Evolutionary conservation across 2,329 filamentous ascomycete genomes (phyloP).

Genomic region (Rugonectria rugulosa): DNA sequence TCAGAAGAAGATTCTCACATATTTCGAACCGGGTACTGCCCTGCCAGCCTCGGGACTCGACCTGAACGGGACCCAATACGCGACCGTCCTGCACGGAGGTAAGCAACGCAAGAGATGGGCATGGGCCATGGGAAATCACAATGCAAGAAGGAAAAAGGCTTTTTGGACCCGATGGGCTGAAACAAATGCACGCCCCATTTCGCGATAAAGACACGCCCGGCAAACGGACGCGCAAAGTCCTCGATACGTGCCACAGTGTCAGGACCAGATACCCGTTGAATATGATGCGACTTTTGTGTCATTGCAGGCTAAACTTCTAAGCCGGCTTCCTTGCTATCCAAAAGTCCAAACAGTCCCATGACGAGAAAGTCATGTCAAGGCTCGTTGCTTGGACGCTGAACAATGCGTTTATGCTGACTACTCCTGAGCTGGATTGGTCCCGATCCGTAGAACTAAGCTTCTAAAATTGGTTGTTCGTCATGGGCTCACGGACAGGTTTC

Average conservation of each 20-base stretch:
- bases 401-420: neutral
- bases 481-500: constrained; percentile 26
- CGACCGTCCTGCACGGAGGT: constrained; percentile 11
- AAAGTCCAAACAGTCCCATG: constrained; percentile 22
- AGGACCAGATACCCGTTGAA: constrained; percentile 28
- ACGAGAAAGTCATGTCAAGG: constrained; percentile 13
- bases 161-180: constrained; percentile 26
- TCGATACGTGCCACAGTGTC: constrained; percentile 29
- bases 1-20: neutral
- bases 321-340: constrained; percentile 20
- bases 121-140: constrained; percentile 27
- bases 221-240: constrained; percentile 1
- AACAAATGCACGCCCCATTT: constrained; percentile 30
- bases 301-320: constrained; percentile 29
- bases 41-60: neutral
- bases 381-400: constrained; percentile 7
- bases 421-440: neutral
- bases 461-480: constrained; percentile 33
- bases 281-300: constrained; percentile 41
- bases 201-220: constrained; percentile 33
- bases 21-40: neutral
- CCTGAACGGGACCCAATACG: constrained; percentile 8
- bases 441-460: neutral
- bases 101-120: constrained; percentile 27
- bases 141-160: constrained; percentile 19